Evolutionary conservation across 1,139 yeast genomes (phyloP).

Genomic region (Yamadazyma oceani): DNA sequence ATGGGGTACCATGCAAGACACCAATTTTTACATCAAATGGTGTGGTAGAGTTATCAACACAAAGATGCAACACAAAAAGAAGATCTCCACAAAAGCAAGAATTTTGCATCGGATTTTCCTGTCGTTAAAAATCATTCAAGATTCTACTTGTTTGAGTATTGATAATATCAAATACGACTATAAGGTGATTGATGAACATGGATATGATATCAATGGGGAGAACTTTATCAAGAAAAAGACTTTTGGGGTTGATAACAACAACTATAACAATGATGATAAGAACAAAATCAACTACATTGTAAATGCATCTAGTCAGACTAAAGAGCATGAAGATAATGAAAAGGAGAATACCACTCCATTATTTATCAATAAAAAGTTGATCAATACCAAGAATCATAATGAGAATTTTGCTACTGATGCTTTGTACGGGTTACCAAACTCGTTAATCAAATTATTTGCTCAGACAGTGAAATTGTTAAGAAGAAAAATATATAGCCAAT

Average conservation of each 20-base stretch:
- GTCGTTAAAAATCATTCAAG: constrained; percentile 73
- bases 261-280: constrained; percentile 10
- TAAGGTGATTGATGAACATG: constrained; percentile 28
- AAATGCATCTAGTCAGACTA: constrained; percentile 5
- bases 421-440: constrained; percentile 80
- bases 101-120: constrained; percentile 77
- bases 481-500: constrained; percentile 55
- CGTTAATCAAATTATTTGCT: constrained; percentile 68
- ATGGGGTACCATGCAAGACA: constrained; percentile 90
- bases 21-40: constrained; percentile 70
- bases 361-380: constrained; percentile 45
- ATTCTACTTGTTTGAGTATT: constrained; percentile 55
- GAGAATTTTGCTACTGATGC: constrained; percentile 77
- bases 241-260: neutral
- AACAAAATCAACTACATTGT: constrained; percentile 14
- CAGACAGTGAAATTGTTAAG: constrained; percentile 67
- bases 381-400: constrained; percentile 45
- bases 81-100: constrained; percentile 72
- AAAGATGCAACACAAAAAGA: constrained; percentile 65
- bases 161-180: constrained; percentile 39
- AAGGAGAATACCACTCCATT: constrained; percentile 35
- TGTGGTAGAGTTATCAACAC: constrained; percentile 74
- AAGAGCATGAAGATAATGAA: constrained; percentile 3
- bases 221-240: constrained; percentile 35
- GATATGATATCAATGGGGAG: constrained; percentile 44